Conservation (phyloP, 164 flowering plant genomes). For the Tetrastigma voinierianum region DNA sequence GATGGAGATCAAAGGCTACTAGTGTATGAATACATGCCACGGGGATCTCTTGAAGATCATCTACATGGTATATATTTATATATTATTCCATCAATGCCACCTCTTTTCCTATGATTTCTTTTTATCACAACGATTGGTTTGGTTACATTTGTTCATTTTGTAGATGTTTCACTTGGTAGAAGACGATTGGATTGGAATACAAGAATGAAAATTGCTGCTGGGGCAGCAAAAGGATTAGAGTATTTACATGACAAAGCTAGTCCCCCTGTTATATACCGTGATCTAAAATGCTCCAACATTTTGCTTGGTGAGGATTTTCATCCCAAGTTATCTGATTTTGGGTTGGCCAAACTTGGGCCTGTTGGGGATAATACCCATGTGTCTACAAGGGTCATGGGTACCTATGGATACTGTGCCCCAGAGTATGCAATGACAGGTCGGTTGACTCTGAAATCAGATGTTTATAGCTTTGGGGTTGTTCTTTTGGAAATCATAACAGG, state of each 20-base stretch:
- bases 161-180: conserved; percentile 32
- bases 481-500: conserved; percentile 39
- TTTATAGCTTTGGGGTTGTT: conserved; percentile 46
- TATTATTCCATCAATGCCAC: neutral
- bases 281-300: conserved; percentile 42
- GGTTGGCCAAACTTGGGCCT: conserved; percentile 43
- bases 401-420: conserved; percentile 48
- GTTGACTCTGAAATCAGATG: conserved; percentile 40
- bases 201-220: conserved; percentile 45
- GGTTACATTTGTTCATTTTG: conserved; percentile 1
- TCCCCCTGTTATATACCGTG: conserved; percentile 42
- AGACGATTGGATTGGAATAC: conserved; percentile 37
- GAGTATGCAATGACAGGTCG: conserved; percentile 50
- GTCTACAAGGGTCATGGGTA: conserved; percentile 46
- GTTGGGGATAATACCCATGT: conserved; percentile 47
- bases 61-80: conserved; percentile 26
- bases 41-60: conserved; percentile 44
- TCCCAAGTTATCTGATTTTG: conserved; percentile 44
- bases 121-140: neutral
- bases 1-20: conserved; percentile 48
- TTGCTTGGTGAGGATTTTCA: conserved; percentile 32
- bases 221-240: conserved; percentile 41
- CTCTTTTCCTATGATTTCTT: neutral
- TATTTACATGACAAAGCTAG: conserved; percentile 38
- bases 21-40: conserved; percentile 41